Conservation (phyloP, 148 eudicot species). For the Fagopyrum esculentum region DNA sequence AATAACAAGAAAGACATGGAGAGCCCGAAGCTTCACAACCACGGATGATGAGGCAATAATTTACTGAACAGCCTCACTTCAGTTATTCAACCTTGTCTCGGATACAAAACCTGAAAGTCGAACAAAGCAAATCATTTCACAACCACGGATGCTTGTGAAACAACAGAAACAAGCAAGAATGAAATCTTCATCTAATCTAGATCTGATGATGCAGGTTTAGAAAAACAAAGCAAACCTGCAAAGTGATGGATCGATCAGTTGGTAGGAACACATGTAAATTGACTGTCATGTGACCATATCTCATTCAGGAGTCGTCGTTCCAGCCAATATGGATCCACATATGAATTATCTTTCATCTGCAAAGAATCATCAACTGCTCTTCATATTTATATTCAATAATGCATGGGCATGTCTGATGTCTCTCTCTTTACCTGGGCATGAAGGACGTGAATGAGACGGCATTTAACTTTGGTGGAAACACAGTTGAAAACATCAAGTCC, state of each 20-base stretch:
- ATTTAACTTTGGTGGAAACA: not conserved
- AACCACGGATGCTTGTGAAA: too few relatives aligned
- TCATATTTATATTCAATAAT: not conserved
- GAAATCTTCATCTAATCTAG: too few relatives aligned
- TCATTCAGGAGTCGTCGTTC: not conserved
- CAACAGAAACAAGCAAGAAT: too few relatives aligned
- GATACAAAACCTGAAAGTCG: too few relatives aligned
- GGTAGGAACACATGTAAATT: not conserved
- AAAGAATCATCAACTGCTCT: not conserved
- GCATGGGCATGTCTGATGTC: not conserved
- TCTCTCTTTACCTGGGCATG: slow-evolving; percentile 1
- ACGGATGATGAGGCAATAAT: too few relatives aligned
- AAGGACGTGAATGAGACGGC: not conserved
- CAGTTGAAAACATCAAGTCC: slow-evolving; percentile 4
- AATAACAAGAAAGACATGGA: too few relatives aligned
- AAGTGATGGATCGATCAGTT: not conserved
- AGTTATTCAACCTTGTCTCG: too few relatives aligned
- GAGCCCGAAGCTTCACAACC: too few relatives aligned
- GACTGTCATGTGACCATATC: not conserved
- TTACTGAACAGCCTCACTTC: too few relatives aligned
- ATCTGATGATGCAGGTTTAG: too few relatives aligned
- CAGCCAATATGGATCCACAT: not conserved
- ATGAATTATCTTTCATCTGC: not conserved
- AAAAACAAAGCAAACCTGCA: not conserved
- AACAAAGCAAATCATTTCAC: too few relatives aligned